These are phyloP conservation scores for Monilinia aucupariae DNA, from an alignment of 2,329 filamentous ascomycete genomes.

Conservation along the genomic window DNA sequence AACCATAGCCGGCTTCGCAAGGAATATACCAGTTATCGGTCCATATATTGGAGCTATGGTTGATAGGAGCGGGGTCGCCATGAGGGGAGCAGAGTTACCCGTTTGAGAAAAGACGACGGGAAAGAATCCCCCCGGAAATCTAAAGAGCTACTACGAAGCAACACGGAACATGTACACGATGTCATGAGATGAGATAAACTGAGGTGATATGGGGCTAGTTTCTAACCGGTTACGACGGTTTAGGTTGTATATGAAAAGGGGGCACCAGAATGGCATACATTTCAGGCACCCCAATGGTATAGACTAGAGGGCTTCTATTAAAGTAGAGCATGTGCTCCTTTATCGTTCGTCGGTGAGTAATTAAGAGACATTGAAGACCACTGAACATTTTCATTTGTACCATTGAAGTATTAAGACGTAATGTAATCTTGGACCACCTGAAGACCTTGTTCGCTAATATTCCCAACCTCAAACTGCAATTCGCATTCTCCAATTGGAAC, in stretches of 20 bases:
- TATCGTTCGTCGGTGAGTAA: conserved; percentile 7
- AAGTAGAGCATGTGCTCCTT: conserved; percentile 23
- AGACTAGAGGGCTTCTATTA: conserved; percentile 8
- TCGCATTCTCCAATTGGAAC: conserved; percentile 3
- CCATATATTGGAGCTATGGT: conserved; percentile 74
- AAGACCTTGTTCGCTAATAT: neutral
- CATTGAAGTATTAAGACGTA: conserved; percentile 6
- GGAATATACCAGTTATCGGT: conserved; percentile 77
- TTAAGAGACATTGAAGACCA: conserved; percentile 7
- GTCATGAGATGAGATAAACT: neutral
- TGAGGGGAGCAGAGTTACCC: conserved; percentile 71
- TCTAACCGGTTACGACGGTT: neutral
- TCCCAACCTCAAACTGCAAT: conserved; percentile 12
- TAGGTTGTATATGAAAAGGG: conserved; percentile 7
- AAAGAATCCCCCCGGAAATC: neutral
- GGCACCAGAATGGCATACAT: neutral
- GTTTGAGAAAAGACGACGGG: conserved; percentile 46
- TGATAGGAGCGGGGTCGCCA: conserved; percentile 63
- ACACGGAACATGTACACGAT: neutral
- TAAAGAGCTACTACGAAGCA: conserved; percentile 7
- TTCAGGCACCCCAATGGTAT: neutral
- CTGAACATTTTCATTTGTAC: neutral
- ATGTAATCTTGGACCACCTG: neutral
- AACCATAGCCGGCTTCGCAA: conserved; percentile 82
- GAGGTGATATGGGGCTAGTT: neutral